A percentile compares a stretch with the other conserved stretches of the same genome.
Evolutionary conservation across 2,329 filamentous ascomycete genomes (phyloP).

Genomic region (Colletotrichum trifolii): DNA sequence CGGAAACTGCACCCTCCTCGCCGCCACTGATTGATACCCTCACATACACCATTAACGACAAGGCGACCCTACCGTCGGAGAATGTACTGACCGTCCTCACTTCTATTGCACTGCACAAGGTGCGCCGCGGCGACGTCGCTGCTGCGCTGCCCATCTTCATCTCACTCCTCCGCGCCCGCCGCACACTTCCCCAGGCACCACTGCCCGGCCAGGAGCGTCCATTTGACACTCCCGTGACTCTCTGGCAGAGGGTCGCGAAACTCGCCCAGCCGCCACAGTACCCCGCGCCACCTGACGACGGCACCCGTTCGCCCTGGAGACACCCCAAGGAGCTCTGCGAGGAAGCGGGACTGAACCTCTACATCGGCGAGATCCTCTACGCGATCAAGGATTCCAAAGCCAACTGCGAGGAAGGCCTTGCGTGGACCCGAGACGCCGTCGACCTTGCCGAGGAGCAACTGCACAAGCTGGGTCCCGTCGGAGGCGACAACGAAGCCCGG

Average conservation of each 20-base stretch:
- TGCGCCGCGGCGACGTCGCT: conserved; percentile 73
- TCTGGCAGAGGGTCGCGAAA: conserved; percentile 36
- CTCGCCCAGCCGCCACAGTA: conserved; percentile 66
- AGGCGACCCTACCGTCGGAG: conserved; percentile 67
- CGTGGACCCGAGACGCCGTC: conserved; percentile 91
- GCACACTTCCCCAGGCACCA: conserved; percentile 61
- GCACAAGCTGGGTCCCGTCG: conserved; percentile 50
- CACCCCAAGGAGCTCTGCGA: conserved; percentile 77
- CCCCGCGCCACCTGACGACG: conserved; percentile 76
- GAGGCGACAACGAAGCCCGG: conserved; percentile 36
- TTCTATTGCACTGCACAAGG: conserved; percentile 81
- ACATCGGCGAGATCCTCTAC: conserved; percentile 94
- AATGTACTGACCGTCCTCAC: conserved; percentile 84
- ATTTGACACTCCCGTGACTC: not conserved
- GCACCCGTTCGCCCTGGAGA: conserved; percentile 74
- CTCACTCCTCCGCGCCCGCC: conserved; percentile 83
- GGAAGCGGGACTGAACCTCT: conserved; percentile 86
- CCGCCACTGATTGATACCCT: conserved; percentile 64
- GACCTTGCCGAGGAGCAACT: conserved; percentile 80
- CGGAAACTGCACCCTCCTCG: conserved; percentile 57
- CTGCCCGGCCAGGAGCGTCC: conserved; percentile 39
- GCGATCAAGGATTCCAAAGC: conserved; percentile 63
- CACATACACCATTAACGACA: conserved; percentile 73
- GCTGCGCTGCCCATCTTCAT: conserved; percentile 85
- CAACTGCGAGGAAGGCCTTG: conserved; percentile 75